Evolutionary conservation across 108 stramenopile species (phyloP).

Genomic region (Conticribra guillardii): DNA sequence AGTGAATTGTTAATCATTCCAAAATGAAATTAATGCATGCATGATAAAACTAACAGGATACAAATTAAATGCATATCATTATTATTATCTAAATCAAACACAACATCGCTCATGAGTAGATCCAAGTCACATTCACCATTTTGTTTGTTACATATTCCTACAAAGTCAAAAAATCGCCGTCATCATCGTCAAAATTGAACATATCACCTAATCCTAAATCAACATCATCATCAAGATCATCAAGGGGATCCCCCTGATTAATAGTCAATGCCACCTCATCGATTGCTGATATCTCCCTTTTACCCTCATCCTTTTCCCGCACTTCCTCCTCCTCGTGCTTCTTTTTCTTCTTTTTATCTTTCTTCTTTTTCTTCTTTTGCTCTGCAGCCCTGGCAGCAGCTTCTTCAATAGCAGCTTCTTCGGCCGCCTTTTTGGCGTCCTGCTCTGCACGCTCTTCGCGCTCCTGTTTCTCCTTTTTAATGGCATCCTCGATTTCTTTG

Average conservation of each 20-base stretch:
- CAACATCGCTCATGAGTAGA: no score
- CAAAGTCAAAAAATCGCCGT: slow-evolving; percentile 50
- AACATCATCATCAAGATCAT: slow-evolving; percentile 60
- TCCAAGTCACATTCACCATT: no score
- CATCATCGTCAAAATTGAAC: slow-evolving; percentile 68
- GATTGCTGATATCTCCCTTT: slow-evolving; percentile 26
- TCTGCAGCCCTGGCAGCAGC: slow-evolving; percentile 25
- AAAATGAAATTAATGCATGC: no score
- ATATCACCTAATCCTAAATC: slow-evolving; percentile 56
- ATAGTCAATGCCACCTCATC: slow-evolving; percentile 56
- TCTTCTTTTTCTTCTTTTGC: slow-evolving; percentile 48
- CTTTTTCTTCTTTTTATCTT: slow-evolving; percentile 34
- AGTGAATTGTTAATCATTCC: no score
- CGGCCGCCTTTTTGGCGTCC: slow-evolving; percentile 18
- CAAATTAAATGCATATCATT: no score
- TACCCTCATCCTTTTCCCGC: slow-evolving; percentile 10
- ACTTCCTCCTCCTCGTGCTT: slow-evolving; percentile 36
- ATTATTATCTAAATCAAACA: no score
- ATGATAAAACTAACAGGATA: no score
- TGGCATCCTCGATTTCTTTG: slow-evolving; percentile 47
- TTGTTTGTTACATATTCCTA: no score
- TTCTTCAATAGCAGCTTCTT: slow-evolving; percentile 27
- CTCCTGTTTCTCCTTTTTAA: slow-evolving; percentile 32
- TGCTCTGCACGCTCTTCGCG: slow-evolving; percentile 15
- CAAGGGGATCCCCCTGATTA: no score